phyloP scores from a whole-genome alignment of 805 yeast genomes.

The Pichia scutulata region DNA sequence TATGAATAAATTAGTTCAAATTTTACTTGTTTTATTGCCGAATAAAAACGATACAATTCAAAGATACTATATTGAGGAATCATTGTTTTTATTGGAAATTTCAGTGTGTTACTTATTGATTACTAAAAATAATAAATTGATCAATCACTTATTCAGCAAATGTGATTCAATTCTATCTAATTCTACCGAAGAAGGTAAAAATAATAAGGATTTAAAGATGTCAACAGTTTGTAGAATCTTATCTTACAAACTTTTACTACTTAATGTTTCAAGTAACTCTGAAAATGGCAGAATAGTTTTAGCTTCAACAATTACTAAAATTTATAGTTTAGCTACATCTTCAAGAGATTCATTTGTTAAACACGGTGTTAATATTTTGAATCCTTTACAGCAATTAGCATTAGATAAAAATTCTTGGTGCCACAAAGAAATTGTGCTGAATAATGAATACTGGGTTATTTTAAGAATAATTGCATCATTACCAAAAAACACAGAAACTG shows the following conservation, averaged over 20 bases:
- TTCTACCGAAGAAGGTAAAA: slow-evolving; percentile 6
- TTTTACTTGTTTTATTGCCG: slow-evolving; percentile 31
- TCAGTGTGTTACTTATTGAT: slow-evolving; percentile 27
- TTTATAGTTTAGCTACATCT: slow-evolving; percentile 17
- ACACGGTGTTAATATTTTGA: slow-evolving; percentile 37
- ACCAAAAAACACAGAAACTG: slow-evolving; percentile 32
- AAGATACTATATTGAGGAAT: slow-evolving; percentile 22
- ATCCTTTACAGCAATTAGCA: slow-evolving; percentile 42
- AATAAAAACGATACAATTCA: slow-evolving; percentile 22
- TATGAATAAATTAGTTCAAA: slow-evolving; percentile 28
- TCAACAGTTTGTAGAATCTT: slow-evolving; percentile 31
- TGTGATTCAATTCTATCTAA: slow-evolving; percentile 17
- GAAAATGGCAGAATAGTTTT: slow-evolving; percentile 16
- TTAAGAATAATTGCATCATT: slow-evolving; percentile 39
- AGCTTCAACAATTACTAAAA: slow-evolving; percentile 20
- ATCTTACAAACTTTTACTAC: slow-evolving; percentile 44
- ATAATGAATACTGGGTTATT: slow-evolving; percentile 42
- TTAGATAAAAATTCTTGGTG: slow-evolving; percentile 39
- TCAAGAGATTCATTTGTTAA: slow-evolving; percentile 36
- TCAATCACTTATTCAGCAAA: slow-evolving; percentile 15
- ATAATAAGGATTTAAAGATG: slow-evolving; percentile 22
- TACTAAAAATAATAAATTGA: slow-evolving; percentile 21
- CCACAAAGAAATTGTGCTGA: slow-evolving; percentile 28
- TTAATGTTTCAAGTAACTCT: slow-evolving; percentile 33
- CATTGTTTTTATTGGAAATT: slow-evolving; percentile 26